Percentiles rank a stretch among this genome's conserved stretches.
These are phyloP conservation scores for Penicillium waksmanii DNA, from an alignment of 495 filamentous ascomycete species.

Conservation along the genomic window DNA sequence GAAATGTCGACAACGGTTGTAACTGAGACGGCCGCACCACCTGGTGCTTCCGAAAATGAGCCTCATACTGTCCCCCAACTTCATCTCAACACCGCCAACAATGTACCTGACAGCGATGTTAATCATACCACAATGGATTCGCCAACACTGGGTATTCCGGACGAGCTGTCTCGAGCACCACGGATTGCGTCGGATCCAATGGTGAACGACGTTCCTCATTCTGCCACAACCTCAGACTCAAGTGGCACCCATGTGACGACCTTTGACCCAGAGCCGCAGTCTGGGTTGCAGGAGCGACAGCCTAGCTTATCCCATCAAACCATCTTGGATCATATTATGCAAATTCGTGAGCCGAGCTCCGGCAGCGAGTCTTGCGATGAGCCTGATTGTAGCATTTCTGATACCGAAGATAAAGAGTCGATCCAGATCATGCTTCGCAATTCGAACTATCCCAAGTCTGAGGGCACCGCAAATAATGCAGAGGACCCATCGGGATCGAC, in stretches of 20 bases:
- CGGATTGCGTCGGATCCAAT: conserved; percentile 36
- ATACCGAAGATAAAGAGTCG: conserved; percentile 58
- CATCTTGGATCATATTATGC: conserved; percentile 55
- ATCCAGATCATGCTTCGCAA: conserved; percentile 63
- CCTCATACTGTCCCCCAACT: conserved; percentile 29
- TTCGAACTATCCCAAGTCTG: conserved; percentile 42
- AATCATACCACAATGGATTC: conserved; percentile 57
- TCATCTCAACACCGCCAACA: conserved; percentile 33
- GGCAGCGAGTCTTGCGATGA: conserved; percentile 53
- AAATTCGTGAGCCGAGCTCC: conserved; percentile 51
- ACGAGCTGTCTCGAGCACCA: conserved; percentile 50
- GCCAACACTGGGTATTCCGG: conserved; percentile 70
- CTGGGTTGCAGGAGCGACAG: conserved; percentile 51
- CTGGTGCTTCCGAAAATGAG: conserved; percentile 7
- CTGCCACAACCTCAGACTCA: conserved; percentile 47
- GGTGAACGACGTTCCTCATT: conserved; percentile 44
- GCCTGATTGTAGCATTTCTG: conserved; percentile 55
- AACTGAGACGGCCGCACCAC: conserved; percentile 22
- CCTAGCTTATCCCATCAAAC: conserved; percentile 45
- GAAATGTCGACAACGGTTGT: conserved; percentile 35
- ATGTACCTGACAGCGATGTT: conserved; percentile 10
- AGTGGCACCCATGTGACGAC: conserved; percentile 64
- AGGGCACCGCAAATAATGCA: conserved; percentile 36
- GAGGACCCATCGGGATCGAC: conserved; percentile 26
- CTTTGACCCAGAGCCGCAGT: conserved; percentile 73